Conservation (phyloP, 2,329 filamentous ascomycete genomes). For the Ceratocystis diversiconidia region DNA sequence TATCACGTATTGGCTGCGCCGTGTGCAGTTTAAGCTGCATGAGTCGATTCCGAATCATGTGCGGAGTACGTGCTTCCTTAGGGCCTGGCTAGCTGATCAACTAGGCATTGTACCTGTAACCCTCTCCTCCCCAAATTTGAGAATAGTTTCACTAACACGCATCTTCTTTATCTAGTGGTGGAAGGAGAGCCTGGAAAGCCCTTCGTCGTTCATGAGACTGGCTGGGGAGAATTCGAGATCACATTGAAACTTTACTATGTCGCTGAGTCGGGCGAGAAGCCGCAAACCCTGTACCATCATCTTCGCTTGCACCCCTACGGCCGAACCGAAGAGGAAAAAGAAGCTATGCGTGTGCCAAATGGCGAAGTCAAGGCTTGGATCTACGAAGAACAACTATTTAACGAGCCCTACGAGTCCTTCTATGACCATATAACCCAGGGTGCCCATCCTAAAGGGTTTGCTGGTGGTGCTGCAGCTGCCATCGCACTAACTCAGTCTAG, state of each 20-base stretch:
- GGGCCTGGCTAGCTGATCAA: neutral
- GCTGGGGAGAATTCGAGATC: slow-evolving; percentile 97
- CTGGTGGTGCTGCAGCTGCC: slow-evolving; percentile 19
- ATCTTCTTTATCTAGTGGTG: slow-evolving; percentile 35
- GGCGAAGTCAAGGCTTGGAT: slow-evolving; percentile 61
- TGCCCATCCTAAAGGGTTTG: slow-evolving; percentile 38
- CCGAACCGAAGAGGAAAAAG: slow-evolving; percentile 59
- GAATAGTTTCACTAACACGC: neutral
- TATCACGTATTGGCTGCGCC: slow-evolving; percentile 88
- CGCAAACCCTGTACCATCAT: slow-evolving; percentile 88
- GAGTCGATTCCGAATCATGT: slow-evolving; percentile 89
- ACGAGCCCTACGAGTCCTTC: slow-evolving; percentile 87
- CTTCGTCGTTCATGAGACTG: slow-evolving; percentile 81
- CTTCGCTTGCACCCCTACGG: slow-evolving; percentile 85
- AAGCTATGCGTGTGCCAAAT: slow-evolving; percentile 41
- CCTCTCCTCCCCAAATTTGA: neutral
- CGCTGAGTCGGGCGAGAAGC: slow-evolving; percentile 77
- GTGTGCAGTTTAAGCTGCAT: slow-evolving; percentile 96
- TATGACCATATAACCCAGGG: slow-evolving; percentile 74
- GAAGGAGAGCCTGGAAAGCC: slow-evolving; percentile 54
- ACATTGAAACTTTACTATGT: slow-evolving; percentile 90
- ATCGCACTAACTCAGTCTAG: slow-evolving; percentile 11
- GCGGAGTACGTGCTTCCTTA: slow-evolving; percentile 42
- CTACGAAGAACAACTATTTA: slow-evolving; percentile 93
- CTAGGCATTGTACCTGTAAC: no score